phyloP scores from a whole-genome alignment of 2,329 filamentous ascomycete species.

The Aspergillus latus region DNA sequence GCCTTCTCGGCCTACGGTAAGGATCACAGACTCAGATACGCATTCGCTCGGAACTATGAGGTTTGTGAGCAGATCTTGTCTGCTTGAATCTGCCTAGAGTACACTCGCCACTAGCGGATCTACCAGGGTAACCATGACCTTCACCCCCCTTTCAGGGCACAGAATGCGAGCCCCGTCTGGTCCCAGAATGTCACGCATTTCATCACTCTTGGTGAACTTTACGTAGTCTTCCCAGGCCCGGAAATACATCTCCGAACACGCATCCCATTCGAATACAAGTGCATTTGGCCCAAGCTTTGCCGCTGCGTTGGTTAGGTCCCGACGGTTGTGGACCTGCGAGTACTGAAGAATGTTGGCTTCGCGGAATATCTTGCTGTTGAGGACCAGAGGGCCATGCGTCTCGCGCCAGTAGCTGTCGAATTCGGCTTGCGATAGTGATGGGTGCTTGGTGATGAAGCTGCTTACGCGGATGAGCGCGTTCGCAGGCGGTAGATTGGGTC shows the following conservation, averaged over 20 bases:
- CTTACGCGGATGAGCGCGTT: background rate
- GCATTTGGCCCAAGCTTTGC: background rate
- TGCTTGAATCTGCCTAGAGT: background rate
- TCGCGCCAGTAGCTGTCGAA: slow-evolving; percentile 1
- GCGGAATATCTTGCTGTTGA: background rate
- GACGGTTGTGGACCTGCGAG: background rate
- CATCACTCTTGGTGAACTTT: background rate
- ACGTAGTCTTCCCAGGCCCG: slow-evolving; percentile 1
- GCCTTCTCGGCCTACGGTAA: too few relatives aligned
- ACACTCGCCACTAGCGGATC: background rate
- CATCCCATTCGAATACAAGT: background rate
- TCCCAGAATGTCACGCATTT: background rate
- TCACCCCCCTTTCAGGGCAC: background rate
- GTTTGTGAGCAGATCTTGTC: too few relatives aligned
- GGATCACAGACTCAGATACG: too few relatives aligned
- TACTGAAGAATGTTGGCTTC: background rate
- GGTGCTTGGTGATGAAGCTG: background rate
- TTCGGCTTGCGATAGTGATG: background rate
- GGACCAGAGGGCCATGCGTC: background rate
- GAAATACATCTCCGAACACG: slow-evolving; percentile 1
- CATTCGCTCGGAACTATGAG: background rate
- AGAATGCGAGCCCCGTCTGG: background rate
- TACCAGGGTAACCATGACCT: background rate
- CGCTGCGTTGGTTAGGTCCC: background rate
- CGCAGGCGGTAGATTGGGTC: background rate